phyloP scores from a whole-genome alignment of 2,329 filamentous ascomycete genomes.

The Talaromyces piceae region DNA sequence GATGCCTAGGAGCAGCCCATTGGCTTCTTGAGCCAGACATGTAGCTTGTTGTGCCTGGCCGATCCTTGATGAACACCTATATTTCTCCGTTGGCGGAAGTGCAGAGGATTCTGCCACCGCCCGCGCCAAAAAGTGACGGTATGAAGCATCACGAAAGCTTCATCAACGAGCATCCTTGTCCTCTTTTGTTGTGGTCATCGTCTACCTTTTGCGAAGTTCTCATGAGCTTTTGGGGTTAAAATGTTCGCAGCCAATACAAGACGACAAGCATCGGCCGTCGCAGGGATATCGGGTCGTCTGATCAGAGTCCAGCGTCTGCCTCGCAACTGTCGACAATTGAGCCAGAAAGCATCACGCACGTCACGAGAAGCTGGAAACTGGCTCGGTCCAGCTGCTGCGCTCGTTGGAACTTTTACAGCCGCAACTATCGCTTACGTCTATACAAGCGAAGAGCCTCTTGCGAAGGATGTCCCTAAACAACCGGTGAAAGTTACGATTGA shows the following conservation, averaged over 20 bases:
- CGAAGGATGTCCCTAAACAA: conserved; percentile 15
- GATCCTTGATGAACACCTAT: conserved; percentile 6
- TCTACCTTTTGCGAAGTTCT: neutral
- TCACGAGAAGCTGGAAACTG: conserved; percentile 18
- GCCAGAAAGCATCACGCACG: conserved; percentile 14
- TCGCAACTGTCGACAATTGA: conserved; percentile 25
- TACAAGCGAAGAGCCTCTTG: conserved; percentile 14
- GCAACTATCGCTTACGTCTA: conserved; percentile 27
- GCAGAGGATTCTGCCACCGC: conserved; percentile 27
- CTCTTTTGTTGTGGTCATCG: neutral
- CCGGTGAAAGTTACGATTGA: conserved; percentile 49
- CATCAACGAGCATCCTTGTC: neutral
- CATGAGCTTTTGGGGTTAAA: neutral
- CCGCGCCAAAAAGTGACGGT: conserved; percentile 17
- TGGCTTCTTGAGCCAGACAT: neutral
- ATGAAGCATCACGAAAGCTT: conserved; percentile 2
- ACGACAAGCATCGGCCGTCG: conserved; percentile 17
- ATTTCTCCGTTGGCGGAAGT: conserved; percentile 17
- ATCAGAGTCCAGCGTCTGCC: conserved; percentile 15
- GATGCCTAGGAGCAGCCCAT: neutral
- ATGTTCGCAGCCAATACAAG: conserved; percentile 24
- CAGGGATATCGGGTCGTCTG: conserved; percentile 18
- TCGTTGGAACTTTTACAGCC: conserved; percentile 25
- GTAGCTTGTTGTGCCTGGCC: neutral
- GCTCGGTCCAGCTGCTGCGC: conserved; percentile 24